These are phyloP conservation scores for Eruca vesicaria DNA, from an alignment of 441 rosid genomes.

Conservation along the genomic window DNA sequence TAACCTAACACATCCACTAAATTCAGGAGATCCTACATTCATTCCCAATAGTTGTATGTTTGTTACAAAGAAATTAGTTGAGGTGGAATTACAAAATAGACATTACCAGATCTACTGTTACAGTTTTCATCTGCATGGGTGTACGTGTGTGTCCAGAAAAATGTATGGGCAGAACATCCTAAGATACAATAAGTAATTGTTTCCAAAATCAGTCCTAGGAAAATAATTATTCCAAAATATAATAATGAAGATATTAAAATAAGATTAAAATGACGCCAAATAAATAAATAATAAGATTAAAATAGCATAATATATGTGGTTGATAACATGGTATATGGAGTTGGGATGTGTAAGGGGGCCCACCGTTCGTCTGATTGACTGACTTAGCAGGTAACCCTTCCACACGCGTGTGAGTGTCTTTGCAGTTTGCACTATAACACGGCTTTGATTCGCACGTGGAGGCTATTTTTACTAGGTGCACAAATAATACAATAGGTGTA, in stretches of 20 bases:
- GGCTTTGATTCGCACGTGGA: slow-evolving; percentile 2
- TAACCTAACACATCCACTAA: not conserved
- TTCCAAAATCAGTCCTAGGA: not conserved
- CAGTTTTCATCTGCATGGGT: slow-evolving; percentile 3
- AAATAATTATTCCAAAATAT: not conserved
- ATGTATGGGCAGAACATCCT: not conserved
- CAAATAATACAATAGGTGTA: too few relatives aligned
- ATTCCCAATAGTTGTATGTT: not conserved
- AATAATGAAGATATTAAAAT: not conserved
- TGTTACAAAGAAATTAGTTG: not conserved
- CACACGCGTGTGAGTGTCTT: slow-evolving; percentile 7
- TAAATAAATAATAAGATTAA: too few relatives aligned
- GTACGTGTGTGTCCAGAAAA: not conserved
- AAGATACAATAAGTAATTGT: not conserved
- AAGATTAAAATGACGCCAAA: too few relatives aligned
- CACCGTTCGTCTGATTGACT: not conserved
- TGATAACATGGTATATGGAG: slow-evolving; percentile 15
- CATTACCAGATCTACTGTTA: not conserved
- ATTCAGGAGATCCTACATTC: not conserved
- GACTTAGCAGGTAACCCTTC: slow-evolving; percentile 20
- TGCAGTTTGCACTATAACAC: not conserved
- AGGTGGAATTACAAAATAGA: not conserved
- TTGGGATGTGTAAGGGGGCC: slow-evolving; percentile 5
- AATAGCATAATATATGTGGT: not conserved
- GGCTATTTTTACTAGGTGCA: not conserved